Evolutionary conservation across 441 rosid species (phyloP).

Genomic region (Adansonia gregorii): DNA sequence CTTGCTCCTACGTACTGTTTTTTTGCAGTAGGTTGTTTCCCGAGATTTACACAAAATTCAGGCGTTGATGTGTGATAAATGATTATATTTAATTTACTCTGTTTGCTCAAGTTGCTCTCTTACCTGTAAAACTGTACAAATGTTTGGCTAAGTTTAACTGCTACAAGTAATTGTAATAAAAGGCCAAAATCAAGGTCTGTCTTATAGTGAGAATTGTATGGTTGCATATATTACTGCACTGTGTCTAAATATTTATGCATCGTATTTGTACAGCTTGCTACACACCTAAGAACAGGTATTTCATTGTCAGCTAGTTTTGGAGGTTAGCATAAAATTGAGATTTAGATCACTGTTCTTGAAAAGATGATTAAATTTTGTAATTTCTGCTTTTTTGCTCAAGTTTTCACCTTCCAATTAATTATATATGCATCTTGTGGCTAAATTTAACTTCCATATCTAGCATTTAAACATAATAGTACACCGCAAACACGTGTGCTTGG

Average conservation of each 20-base stretch:
- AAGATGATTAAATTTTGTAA: background rate
- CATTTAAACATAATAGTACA: background rate
- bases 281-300: background rate
- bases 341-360: background rate
- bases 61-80: background rate
- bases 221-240: background rate
- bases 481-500: background rate
- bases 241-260: background rate
- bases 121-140: background rate
- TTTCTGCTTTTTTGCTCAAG: background rate
- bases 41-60: background rate
- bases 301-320: background rate
- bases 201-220: background rate
- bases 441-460: background rate
- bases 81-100: background rate
- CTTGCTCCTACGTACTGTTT: background rate
- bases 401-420: background rate
- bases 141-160: background rate
- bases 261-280: background rate
- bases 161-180: background rate
- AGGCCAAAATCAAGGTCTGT: background rate
- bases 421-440: background rate
- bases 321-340: background rate
- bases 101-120: background rate
- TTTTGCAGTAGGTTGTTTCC: background rate